These are phyloP conservation scores for Pyricularia sp. DNA, from an alignment of 2,329 filamentous ascomycete species.

Conservation along the genomic window DNA sequence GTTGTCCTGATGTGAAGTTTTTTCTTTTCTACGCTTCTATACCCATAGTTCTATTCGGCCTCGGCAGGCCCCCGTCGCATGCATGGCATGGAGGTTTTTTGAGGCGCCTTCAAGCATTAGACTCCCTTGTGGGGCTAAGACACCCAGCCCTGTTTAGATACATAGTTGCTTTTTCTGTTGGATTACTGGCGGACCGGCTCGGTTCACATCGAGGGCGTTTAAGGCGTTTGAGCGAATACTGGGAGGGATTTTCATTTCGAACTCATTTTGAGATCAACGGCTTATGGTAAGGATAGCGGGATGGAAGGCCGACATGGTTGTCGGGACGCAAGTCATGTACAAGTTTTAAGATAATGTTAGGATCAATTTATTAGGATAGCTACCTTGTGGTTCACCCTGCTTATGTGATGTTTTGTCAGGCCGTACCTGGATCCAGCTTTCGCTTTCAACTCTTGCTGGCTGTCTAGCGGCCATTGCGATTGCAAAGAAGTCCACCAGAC, in stretches of 20 bases:
- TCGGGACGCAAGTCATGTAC: neutral
- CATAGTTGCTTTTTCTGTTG: neutral
- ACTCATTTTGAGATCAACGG: neutral
- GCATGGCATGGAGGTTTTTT: neutral
- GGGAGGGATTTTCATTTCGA: neutral
- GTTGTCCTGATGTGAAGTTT: slow-evolving; percentile 15
- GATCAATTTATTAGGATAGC: neutral
- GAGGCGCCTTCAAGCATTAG: neutral
- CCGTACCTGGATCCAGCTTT: neutral
- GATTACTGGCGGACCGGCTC: neutral
- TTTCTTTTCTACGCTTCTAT: neutral
- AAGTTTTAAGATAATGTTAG: neutral
- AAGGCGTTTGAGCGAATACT: neutral
- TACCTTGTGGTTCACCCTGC: neutral
- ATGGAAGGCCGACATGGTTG: neutral
- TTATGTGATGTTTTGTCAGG: neutral
- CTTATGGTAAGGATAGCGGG: neutral
- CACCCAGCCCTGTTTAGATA: neutral
- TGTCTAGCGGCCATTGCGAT: neutral
- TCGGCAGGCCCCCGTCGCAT: neutral
- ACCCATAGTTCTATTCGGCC: neutral
- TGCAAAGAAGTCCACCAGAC: neutral
- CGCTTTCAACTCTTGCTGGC: neutral
- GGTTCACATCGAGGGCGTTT: neutral
- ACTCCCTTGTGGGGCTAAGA: neutral